phyloP scores from a whole-genome alignment of 257 asterid genomes.

The Solanum lycopersicoides region DNA sequence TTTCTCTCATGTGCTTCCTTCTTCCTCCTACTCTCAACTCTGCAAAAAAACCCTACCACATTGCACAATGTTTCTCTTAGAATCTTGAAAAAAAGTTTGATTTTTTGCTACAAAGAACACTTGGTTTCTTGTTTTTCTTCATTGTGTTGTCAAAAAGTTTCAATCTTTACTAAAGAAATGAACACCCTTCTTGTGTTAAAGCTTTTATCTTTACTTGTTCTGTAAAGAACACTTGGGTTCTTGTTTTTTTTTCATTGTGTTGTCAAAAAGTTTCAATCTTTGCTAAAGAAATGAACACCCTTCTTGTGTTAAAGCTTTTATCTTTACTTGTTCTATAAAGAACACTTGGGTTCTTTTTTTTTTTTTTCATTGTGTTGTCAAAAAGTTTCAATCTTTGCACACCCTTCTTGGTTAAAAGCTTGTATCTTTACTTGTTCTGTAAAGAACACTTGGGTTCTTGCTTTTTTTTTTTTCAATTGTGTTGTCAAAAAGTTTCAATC shows the following conservation, averaged over 20 bases:
- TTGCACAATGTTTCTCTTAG: not conserved
- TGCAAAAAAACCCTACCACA: conserved; percentile 4
- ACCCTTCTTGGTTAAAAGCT: not conserved
- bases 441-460: too few species aligned
- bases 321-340: conserved; percentile 4
- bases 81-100: not conserved
- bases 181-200: conserved; percentile 20
- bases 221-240: not conserved
- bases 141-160: not conserved
- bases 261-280: not conserved
- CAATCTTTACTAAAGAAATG: conserved; percentile 18
- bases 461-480: too few species aligned
- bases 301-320: conserved; percentile 13
- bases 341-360: not conserved
- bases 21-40: not conserved
- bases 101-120: conserved; percentile 1
- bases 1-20: not conserved
- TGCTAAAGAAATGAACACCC: not conserved
- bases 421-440: too few species aligned
- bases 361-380: not conserved
- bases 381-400: not conserved
- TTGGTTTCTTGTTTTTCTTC: conserved; percentile 1
- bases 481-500: too few species aligned
- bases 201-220: conserved; percentile 6
- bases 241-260: not conserved